A percentile compares a stretch with the other conserved stretches of the same genome.
These are phyloP conservation scores for Lotus japonicus DNA, from an alignment of 306 rosid genomes.

Conservation along the genomic window DNA sequence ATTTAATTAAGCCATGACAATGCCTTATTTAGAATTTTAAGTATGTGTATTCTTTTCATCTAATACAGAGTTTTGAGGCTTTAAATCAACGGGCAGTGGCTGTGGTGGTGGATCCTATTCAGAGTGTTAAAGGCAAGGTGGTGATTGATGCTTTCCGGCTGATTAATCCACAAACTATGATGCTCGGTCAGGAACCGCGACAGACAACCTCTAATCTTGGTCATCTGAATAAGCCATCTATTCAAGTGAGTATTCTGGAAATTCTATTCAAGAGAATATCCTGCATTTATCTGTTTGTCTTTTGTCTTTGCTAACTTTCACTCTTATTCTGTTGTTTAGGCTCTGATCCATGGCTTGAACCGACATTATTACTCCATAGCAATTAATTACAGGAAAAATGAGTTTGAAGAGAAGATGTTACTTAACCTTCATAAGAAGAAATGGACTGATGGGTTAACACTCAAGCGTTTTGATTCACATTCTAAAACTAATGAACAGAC, in stretches of 20 bases:
- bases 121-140: slow-evolving; percentile 94
- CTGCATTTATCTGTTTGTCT: neutral
- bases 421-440: slow-evolving; percentile 95
- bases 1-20: neutral
- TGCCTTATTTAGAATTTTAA: neutral
- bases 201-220: slow-evolving; percentile 94
- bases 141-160: slow-evolving; percentile 94
- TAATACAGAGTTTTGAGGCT: slow-evolving; percentile 90
- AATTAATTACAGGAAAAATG: slow-evolving; percentile 90
- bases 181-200: slow-evolving; percentile 96
- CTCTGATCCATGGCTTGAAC: slow-evolving; percentile 90
- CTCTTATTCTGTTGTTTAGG: slow-evolving; percentile 43
- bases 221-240: slow-evolving; percentile 92
- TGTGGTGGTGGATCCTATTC: slow-evolving; percentile 96
- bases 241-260: slow-evolving; percentile 53
- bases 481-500: slow-evolving; percentile 94
- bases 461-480: slow-evolving; percentile 70
- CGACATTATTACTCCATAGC: slow-evolving; percentile 94
- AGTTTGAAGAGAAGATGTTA: slow-evolving; percentile 90
- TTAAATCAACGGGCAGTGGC: slow-evolving; percentile 94
- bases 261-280: neutral
- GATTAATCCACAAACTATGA: slow-evolving; percentile 91
- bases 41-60: neutral
- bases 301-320: neutral
- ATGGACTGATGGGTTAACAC: slow-evolving; percentile 93